A percentile compares a stretch with the other conserved stretches of the same genome.
These are phyloP conservation scores for Escallonia herrerae DNA, from an alignment of 129 eudicot genomes.

Conservation along the genomic window DNA sequence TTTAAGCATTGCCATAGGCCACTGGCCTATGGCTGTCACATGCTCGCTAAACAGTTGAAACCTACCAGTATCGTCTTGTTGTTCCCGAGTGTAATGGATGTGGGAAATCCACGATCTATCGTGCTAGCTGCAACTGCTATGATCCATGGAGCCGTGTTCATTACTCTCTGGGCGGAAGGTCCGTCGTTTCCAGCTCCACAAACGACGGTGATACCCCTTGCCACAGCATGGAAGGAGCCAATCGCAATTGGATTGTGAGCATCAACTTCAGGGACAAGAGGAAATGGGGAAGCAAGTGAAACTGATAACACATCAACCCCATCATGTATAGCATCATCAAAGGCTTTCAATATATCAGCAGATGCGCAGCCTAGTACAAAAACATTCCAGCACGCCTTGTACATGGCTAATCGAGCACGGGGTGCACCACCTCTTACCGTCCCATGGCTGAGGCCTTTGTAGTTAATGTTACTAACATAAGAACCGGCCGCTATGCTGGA, in stretches of 20 bases:
- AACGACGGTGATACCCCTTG: constrained; percentile 13
- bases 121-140: constrained; percentile 28
- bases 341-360: constrained; percentile 2
- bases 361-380: neutral
- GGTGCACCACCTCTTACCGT: constrained; percentile 23
- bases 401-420: constrained; percentile 10
- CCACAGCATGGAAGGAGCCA: constrained; percentile 12
- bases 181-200: constrained; percentile 16
- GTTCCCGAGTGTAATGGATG: constrained; percentile 19
- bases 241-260: neutral
- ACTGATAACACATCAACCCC: constrained; percentile 18
- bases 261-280: neutral
- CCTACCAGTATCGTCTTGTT: constrained; percentile 15
- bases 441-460: constrained; percentile 2
- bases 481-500: constrained; percentile 13
- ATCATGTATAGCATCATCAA: constrained; percentile 17
- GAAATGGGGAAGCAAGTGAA: neutral
- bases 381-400: constrained; percentile 11
- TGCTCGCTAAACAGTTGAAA: too few relatives aligned
- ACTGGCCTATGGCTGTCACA: too few relatives aligned
- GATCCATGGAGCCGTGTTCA: constrained; percentile 17
- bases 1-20: too few relatives aligned
- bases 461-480: neutral
- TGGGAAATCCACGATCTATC: constrained; percentile 10
- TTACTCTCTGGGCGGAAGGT: neutral